Evolutionary conservation across 1,139 yeast species (phyloP).

Genomic region (Pichia terricola): DNA sequence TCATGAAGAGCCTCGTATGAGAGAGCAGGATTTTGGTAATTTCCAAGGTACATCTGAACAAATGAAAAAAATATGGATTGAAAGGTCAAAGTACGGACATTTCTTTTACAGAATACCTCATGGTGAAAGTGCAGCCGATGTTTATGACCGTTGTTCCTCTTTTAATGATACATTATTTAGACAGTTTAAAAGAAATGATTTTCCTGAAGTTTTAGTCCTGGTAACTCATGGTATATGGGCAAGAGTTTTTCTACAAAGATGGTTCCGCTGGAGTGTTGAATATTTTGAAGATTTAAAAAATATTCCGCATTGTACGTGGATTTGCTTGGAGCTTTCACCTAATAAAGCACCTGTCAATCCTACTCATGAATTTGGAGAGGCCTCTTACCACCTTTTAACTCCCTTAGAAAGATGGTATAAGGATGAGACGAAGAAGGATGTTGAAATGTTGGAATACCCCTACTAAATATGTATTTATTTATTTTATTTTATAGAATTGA

Average conservation of each 20-base stretch:
- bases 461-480: no score
- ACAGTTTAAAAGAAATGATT: constrained; percentile 58
- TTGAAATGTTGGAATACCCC: neutral
- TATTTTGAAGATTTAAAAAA: constrained; percentile 75
- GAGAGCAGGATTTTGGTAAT: constrained; percentile 93
- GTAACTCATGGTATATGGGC: constrained; percentile 96
- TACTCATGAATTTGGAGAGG: constrained; percentile 18
- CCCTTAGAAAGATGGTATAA: constrained; percentile 1
- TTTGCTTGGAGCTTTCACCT: constrained; percentile 27
- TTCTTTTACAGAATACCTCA: constrained; percentile 85
- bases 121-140: constrained; percentile 95
- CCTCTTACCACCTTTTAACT: constrained; percentile 34
- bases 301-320: constrained; percentile 74
- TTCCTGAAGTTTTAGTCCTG: constrained; percentile 66
- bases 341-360: neutral
- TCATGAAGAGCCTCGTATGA: constrained; percentile 78
- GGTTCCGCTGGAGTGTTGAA: constrained; percentile 91
- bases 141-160: constrained; percentile 80
- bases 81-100: constrained; percentile 83
- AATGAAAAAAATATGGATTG: constrained; percentile 72
- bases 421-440: neutral
- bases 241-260: constrained; percentile 80
- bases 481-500: no score
- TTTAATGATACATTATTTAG: constrained; percentile 81
- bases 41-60: constrained; percentile 71